Evolutionary conservation across 2,329 filamentous ascomycete genomes (phyloP), one percentile per base, ranked within the genome.

Genomic region (Didymella exigua): DNA sequence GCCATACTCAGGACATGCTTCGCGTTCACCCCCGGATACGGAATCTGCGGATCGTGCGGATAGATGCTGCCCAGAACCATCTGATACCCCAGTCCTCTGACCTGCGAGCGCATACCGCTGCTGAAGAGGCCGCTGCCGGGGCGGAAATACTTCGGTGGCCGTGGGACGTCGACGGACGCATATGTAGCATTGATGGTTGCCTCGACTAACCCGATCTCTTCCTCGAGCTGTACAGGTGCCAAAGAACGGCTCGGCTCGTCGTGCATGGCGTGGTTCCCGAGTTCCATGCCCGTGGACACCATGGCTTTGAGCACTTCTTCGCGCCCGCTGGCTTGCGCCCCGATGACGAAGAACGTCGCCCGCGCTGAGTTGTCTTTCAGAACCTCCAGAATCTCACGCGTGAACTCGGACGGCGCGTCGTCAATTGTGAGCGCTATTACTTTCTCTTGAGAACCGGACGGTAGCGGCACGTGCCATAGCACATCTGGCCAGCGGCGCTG

Each of bases 331-430:
- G 91, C 86, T 76, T 96, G 91, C 2, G 82, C 83, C 8, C 92
- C 92, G 65, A 96, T 96, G 27, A 96, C 82, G 74, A 96, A 97
- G 73, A 96, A 95, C 0, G 92, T 96, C 0, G 92, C 92, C 18
- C 81, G 84, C 13, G 88, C 90, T 52, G 83, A 81, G 68, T 91
- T 82, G 5, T 72, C 72, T 30, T 80, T 78, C n/a, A 96, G 80
- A 0, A 90, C 77, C 37, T 85, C 76, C 49, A 92, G 77, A 55
- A 96, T 92, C 51, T 87, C 84, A 38, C 75, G 69, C 2, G 92
- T 96, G 72, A 90, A 82, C 37, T 82, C 75, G 1, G 89, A 93
- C 0, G 92, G 92, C 24, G 87, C 89, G 76, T 96, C 92, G 77
- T 96, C 92, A 67, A 96, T 88, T 1, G 91, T 96, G 33, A 97